phyloP scores from a whole-genome alignment of 2,329 filamentous ascomycete genomes.

The Arthrobotrys megalospora region DNA sequence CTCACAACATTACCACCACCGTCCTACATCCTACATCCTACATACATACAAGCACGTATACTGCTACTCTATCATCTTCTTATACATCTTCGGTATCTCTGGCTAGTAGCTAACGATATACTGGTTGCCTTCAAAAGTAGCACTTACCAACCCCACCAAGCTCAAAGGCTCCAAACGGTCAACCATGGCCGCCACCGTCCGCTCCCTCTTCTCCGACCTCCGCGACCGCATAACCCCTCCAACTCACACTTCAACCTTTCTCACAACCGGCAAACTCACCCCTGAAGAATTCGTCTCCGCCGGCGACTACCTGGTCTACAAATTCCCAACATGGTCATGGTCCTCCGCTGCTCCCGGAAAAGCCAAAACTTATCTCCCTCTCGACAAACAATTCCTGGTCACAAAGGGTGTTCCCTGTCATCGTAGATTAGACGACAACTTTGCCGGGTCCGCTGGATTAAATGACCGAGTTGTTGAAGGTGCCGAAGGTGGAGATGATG shows the following conservation, averaged over 20 bases:
- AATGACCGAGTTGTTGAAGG: constrained; percentile 86
- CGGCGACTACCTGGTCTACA: constrained; percentile 98
- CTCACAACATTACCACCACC: not conserved
- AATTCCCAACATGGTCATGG: constrained; percentile 99
- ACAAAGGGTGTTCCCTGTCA: constrained; percentile 96
- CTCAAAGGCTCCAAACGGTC: not conserved
- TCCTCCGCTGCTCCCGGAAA: constrained; percentile 84
- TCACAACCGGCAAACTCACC: constrained; percentile 92
- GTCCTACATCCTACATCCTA: not conserved
- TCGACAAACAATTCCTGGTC: constrained; percentile 94
- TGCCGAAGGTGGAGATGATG: constrained; percentile 73
- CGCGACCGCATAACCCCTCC: constrained; percentile 93
- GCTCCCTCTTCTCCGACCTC: constrained; percentile 91
- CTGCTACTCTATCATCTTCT: not conserved
- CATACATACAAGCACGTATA: not conserved
- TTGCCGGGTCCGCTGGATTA: constrained; percentile 74
- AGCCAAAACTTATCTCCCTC: constrained; percentile 84
- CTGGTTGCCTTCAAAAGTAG: too few species aligned
- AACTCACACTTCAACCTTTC: constrained; percentile 91
- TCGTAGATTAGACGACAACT: constrained; percentile 90
- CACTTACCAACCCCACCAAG: constrained; percentile 8
- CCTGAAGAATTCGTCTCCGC: constrained; percentile 96
- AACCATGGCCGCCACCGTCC: constrained; percentile 69
- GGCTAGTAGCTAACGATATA: too few species aligned
- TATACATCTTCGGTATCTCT: not conserved